These are phyloP conservation scores for Moricandia moricandioides DNA, from an alignment of 345 rosid genomes.

Conservation along the genomic window DNA sequence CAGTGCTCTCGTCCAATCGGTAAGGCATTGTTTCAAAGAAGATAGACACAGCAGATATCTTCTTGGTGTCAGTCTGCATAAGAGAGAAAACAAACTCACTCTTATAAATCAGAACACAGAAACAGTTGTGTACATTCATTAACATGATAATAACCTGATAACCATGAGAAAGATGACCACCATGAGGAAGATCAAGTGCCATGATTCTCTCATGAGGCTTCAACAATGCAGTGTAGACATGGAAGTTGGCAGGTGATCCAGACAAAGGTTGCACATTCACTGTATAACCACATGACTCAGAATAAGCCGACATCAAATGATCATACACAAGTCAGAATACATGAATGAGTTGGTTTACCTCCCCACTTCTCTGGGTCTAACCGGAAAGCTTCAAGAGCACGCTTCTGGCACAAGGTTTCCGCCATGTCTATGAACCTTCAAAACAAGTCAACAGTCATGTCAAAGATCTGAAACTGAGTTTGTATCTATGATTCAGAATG, in stretches of 20 bases:
- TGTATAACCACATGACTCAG: slow-evolving; percentile 36
- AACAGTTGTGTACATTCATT: neutral
- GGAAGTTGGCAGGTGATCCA: slow-evolving; percentile 95
- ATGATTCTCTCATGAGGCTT: slow-evolving; percentile 98
- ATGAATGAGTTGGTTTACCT: slow-evolving; percentile 46
- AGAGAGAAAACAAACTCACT: neutral
- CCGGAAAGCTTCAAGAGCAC: slow-evolving; percentile 90
- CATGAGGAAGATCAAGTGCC: slow-evolving; percentile 99
- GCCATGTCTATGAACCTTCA: slow-evolving; percentile 97
- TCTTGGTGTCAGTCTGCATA: slow-evolving; percentile 94
- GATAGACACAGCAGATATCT: slow-evolving; percentile 96
- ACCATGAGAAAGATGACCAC: slow-evolving; percentile 99
- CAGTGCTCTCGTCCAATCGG: slow-evolving; percentile 90
- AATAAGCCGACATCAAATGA: slow-evolving; percentile 22
- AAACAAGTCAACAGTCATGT: neutral
- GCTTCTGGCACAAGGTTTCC: slow-evolving; percentile 88
- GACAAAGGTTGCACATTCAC: slow-evolving; percentile 97
- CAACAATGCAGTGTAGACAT: slow-evolving; percentile 89
- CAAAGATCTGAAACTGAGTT: slow-evolving; percentile 5
- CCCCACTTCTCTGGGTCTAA: slow-evolving; percentile 99
- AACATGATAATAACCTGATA: slow-evolving; percentile 60
- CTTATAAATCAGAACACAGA: neutral
- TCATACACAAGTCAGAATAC: neutral
- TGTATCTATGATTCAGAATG: neutral
- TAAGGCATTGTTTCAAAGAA: slow-evolving; percentile 99